Conservation (phyloP, 1,139 yeast genomes). For the Meyerozyma carpophila region DNA sequence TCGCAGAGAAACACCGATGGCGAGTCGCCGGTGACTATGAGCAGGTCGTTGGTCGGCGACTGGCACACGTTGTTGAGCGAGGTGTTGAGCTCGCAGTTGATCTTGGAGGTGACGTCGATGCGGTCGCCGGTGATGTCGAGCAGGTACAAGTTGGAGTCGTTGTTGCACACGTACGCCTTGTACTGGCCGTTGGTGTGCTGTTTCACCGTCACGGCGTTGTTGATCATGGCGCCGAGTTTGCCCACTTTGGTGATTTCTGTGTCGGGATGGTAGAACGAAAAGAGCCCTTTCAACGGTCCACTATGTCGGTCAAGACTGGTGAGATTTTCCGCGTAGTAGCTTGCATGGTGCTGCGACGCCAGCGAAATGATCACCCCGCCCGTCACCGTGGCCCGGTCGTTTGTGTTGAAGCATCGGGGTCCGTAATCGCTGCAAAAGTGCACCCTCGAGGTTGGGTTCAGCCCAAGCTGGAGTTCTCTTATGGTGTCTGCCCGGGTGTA, state of each 20-base stretch:
- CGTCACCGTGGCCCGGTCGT: conserved; percentile 53
- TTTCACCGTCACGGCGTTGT: conserved; percentile 70
- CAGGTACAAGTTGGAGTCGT: conserved; percentile 67
- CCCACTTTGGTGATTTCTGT: conserved; percentile 44
- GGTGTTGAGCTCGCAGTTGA: conserved; percentile 34
- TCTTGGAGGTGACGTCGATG: conserved; percentile 12
- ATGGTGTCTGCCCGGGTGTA: conserved; percentile 31
- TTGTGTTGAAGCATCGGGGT: conserved; percentile 67
- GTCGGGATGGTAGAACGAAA: conserved; percentile 50
- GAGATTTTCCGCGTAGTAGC: conserved; percentile 16
- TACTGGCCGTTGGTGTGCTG: conserved; percentile 33
- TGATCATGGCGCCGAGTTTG: conserved; percentile 73
- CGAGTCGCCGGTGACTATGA: conserved; percentile 41
- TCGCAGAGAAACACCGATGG: conserved; percentile 34
- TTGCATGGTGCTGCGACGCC: conserved; percentile 12
- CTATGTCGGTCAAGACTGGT: conserved; percentile 15
- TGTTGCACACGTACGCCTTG: conserved; percentile 70
- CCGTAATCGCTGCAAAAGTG: conserved; percentile 45
- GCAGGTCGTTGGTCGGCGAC: conserved; percentile 22
- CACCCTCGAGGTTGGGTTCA: conserved; percentile 18
- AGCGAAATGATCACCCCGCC: conserved; percentile 58
- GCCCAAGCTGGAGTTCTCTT: conserved; percentile 20
- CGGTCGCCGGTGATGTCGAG: conserved; percentile 40
- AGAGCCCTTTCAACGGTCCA: conserved; percentile 49
- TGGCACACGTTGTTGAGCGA: conserved; percentile 37